A percentile compares a stretch with the other conserved stretches of the same genome.
Conservation (phyloP, 2,329 filamentous ascomycete species). For the Huntiella moniliformis region DNA sequence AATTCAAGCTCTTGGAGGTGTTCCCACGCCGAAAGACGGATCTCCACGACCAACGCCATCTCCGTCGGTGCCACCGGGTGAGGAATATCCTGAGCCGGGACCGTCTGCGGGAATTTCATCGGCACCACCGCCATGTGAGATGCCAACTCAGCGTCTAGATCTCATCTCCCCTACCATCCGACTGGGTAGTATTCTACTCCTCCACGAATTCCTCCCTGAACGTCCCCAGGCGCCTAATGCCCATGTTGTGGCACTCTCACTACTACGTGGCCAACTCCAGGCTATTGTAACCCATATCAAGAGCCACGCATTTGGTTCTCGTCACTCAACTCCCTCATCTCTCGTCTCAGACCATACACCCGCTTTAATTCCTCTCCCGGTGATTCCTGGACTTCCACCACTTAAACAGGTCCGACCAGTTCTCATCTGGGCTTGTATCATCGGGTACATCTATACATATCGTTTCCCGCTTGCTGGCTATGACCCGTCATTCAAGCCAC, state of each 20-base stretch:
- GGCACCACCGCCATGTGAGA: neutral
- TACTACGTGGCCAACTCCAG: conserved; percentile 9
- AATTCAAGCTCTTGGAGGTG: conserved; percentile 4
- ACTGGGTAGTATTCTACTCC: conserved; percentile 4
- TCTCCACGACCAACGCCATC: neutral
- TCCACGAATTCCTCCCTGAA: conserved; percentile 10
- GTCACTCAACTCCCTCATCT: neutral
- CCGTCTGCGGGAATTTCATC: neutral
- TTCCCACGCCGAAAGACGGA: conserved; percentile 3
- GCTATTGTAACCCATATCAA: conserved; percentile 11
- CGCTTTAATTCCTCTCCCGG: neutral
- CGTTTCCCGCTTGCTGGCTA: conserved; percentile 5
- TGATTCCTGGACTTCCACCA: conserved; percentile 1
- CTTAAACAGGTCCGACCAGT: conserved; percentile 7
- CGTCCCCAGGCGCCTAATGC: conserved; percentile 9
- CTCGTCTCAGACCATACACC: neutral
- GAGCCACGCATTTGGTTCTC: conserved; percentile 4
- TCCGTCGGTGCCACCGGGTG: neutral
- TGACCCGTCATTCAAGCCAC: conserved; percentile 6
- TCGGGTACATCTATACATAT: conserved; percentile 11
- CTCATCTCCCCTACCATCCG: conserved; percentile 7
- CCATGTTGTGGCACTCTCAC: conserved; percentile 1
- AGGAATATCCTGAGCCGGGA: neutral
- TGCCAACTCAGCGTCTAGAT: neutral
- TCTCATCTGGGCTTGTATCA: conserved; percentile 11